Percentiles rank a stretch among this genome's conserved stretches.
Conservation (phyloP, 345 rosid genomes). For the Eucalyptus pauciflora region DNA sequence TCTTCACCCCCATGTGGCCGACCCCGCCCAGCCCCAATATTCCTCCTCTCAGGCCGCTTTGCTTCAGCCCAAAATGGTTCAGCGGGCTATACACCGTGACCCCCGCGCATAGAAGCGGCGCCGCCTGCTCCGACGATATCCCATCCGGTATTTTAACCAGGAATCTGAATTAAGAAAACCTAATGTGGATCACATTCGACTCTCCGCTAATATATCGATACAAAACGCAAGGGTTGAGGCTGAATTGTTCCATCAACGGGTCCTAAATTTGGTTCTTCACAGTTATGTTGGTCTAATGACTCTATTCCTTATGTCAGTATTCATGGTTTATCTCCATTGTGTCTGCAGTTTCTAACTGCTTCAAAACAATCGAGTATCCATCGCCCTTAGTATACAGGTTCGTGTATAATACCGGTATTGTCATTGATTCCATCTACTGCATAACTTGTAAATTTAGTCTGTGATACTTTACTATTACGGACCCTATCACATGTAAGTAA, state of each 20-base stretch:
- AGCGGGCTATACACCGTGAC: constrained; percentile 88
- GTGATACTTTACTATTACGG: neutral
- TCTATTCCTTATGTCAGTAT: neutral
- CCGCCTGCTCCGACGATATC: constrained; percentile 77
- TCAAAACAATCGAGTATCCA: neutral
- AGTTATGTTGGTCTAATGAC: neutral
- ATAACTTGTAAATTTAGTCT: neutral
- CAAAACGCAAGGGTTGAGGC: neutral
- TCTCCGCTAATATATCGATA: neutral
- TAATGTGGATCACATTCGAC: neutral
- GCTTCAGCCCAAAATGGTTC: constrained; percentile 56
- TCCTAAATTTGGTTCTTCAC: neutral
- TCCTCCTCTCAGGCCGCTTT: constrained; percentile 71
- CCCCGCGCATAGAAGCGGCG: constrained; percentile 82
- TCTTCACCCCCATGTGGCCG: constrained; percentile 95
- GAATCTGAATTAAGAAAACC: constrained; percentile 24
- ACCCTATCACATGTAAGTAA: neutral
- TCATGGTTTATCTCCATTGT: neutral
- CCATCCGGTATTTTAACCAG: constrained; percentile 84
- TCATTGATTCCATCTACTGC: neutral
- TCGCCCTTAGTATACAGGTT: rapidly evolving
- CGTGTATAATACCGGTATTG: neutral
- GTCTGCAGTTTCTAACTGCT: neutral
- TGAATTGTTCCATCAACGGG: neutral
- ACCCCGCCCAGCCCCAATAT: constrained; percentile 93